Evolutionary conservation across 1,284 basidiomycete species (phyloP).

Genomic region (Pseudozyma pruni): DNA sequence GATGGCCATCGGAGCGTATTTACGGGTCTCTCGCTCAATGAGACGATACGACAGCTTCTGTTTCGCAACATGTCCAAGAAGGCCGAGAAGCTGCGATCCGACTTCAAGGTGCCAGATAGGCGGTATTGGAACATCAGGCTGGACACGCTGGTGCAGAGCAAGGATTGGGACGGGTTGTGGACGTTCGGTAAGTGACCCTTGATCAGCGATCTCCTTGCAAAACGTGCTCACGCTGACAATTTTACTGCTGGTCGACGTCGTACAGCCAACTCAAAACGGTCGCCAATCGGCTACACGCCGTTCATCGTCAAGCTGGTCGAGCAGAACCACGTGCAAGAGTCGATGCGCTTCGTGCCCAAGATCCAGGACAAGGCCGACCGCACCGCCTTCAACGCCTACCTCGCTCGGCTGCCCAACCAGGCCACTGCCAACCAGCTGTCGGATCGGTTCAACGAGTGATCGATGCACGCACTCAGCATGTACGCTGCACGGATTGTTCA

Average conservation of each 20-base stretch:
- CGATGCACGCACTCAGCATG: background rate
- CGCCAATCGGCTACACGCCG: conserved; percentile 84
- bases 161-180: conserved; percentile 59
- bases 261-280: conserved; percentile 72
- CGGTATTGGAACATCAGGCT: conserved; percentile 57
- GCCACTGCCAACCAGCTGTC: conserved; percentile 35
- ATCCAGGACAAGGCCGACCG: conserved; percentile 55
- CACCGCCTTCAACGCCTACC: conserved; percentile 31
- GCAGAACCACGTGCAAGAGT: conserved; percentile 54
- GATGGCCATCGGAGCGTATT: conserved; percentile 71
- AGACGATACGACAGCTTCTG: conserved; percentile 60
- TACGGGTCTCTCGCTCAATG: conserved; percentile 54
- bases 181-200: too few species aligned
- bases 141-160: conserved; percentile 42
- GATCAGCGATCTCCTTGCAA: background rate
- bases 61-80: conserved; percentile 54
- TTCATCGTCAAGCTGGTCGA: conserved; percentile 56
- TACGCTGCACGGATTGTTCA: too few species aligned
- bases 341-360: conserved; percentile 53
- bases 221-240: background rate
- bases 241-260: background rate
- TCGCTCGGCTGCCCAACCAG: conserved; percentile 29
- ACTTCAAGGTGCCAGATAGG: conserved; percentile 63
- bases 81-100: conserved; percentile 61
- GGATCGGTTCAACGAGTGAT: conserved; percentile 33